Evolutionary conservation across 495 filamentous ascomycete genomes (phyloP), one percentile per base, ranked within the genome.

Genomic region (Thermochaetoides thermophila): DNA sequence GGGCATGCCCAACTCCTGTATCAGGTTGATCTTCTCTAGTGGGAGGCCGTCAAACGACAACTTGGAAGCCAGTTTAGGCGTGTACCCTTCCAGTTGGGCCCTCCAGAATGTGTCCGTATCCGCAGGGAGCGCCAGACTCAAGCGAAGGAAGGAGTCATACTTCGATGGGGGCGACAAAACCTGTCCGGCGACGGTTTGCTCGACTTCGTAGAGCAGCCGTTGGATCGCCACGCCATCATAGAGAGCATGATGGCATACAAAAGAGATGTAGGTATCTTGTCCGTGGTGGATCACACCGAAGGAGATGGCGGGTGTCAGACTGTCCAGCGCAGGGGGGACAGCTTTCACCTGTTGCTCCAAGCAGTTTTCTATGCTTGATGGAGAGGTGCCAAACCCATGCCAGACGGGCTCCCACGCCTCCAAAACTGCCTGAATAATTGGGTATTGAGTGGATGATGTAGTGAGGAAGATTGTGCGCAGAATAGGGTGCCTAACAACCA

Each of bases 201-300:
- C 69, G 2, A 82, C 59, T 38, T 86, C 81, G 0, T 71, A 47
- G 3, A 86, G 56, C 0, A 91, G 53, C 12, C 64, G 50, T 20
- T 63, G 56, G 23, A 87, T 73, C 1, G 77, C 78, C 17, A 73
- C 65, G 13, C 77, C 83, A 52, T 91, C 83, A 44, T 91, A 86
- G 1, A 87, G 50, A 3, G 82, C 80, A 51, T 91, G 83, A 44
- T 87, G 83, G 29, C 62, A 68, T 14, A 66, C 35, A 38, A 84
- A 80, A 0, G 68, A 75, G 17, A 86, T 47, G 7, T 69, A 54
- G 1, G 13, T 25, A 3, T 25, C 36, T 1, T 40, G 30, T 11
- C 29, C 32, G 8, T 48, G 31, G 2, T 15, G 14, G 21, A 68
- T 43, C 0, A 44, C 24, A 1, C 55, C 56, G 14, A 64, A 45